Base-by-base conservation (phyloP, 176 grass and related monocot species). In the Secale cereale region DNA sequence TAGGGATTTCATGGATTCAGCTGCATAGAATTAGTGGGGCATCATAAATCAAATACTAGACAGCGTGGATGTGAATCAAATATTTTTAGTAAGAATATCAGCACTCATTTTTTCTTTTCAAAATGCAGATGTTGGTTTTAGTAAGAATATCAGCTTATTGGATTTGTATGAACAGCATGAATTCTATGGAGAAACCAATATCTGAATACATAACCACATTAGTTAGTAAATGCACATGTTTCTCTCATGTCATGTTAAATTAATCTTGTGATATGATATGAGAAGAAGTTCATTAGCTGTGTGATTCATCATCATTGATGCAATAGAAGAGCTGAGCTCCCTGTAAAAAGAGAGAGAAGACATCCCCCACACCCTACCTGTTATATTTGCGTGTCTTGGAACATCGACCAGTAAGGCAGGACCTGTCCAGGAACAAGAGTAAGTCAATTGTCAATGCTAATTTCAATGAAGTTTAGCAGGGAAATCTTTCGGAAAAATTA, bases 381-480 rank as follows among this genome's bases (percentile, higher is more conserved):
- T 57, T 22, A 98, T 91, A n/a, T 95, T 98, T 59, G 86, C 89
- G 87, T 94, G 59, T 62, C 91, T 94, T 27, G 93, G 93, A 86
- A 95, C 89, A 92, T 98, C 95, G 80, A 98, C 87, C 74, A 98
- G 78, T 40, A 98, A 82, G 6, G 92, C 89, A 43, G 93, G 95
- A 75, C 95, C 95, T 98, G 89, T 86, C 29, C 20, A 90, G 45
- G 56, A 72, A 59, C 22, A 17, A 86, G 5, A 77, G 59, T 17
- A 17, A 39, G 8, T 26, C 73, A 69, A 65, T 31, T 31, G 62
- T 32, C 63, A 32, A 22, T 67, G 65, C 65, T 27, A 76, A 80
- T 28, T 59, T 27, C 27, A 36, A 23, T 39, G 19, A 36, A 50
- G 59, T 61, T 4, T 25, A 1, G 15, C 65, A 64, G 37, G 74